Percentiles rank a stretch among this genome's conserved stretches.
Conservation (phyloP, 1,284 basidiomycete species). For the Takashimella koratensis region DNA sequence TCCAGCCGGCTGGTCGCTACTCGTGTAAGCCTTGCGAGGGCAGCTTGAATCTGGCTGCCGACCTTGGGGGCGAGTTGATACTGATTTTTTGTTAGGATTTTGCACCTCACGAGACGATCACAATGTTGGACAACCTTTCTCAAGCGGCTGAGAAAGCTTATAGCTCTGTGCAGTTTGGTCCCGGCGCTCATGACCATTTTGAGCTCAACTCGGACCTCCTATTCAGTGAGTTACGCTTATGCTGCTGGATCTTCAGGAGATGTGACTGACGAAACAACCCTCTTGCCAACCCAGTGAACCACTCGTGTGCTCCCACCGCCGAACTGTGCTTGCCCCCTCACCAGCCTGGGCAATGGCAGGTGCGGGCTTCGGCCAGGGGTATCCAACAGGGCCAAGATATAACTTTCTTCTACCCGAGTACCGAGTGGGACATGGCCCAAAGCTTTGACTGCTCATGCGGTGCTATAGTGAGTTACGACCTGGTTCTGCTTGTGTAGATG, state of each 20-base stretch:
- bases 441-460: constrained; percentile 60
- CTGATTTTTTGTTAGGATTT: too few species aligned
- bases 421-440: constrained; percentile 68
- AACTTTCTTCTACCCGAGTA: constrained; percentile 64
- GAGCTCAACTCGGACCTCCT: constrained; percentile 64
- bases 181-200: constrained; percentile 55
- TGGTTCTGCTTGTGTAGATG: background rate
- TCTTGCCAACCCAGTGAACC: constrained; percentile 53
- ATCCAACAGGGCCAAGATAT: constrained; percentile 51
- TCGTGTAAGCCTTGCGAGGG: constrained; percentile 23
- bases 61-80: background rate
- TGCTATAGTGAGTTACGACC: constrained; percentile 39
- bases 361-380: constrained; percentile 46
- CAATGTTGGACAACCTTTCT: constrained; percentile 34
- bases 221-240: constrained; percentile 47
- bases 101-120: constrained; percentile 32
- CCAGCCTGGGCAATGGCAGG: constrained; percentile 49
- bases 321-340: constrained; percentile 57
- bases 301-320: constrained; percentile 63
- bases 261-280: background rate
- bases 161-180: constrained; percentile 49
- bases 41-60: background rate
- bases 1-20: constrained; percentile 41
- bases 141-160: constrained; percentile 46
- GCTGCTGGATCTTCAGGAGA: background rate